These are phyloP conservation scores for Laburnicola sp. DNA, from an alignment of 2,329 filamentous ascomycete species.

Conservation along the genomic window DNA sequence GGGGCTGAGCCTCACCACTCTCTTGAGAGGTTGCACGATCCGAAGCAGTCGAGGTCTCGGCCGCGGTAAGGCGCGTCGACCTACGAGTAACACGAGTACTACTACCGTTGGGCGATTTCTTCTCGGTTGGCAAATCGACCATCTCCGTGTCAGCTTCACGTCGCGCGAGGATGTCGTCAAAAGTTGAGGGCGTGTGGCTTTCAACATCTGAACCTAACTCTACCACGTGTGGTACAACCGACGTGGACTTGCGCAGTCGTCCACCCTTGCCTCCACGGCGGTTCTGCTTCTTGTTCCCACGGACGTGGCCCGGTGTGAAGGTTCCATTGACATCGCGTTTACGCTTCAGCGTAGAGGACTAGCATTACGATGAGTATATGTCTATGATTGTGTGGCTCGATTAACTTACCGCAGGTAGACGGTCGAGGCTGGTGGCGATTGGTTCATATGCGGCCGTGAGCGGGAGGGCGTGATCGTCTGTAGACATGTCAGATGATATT, in stretches of 20 bases:
- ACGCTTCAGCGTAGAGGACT: background rate
- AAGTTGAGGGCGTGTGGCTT: background rate
- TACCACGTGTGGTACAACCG: background rate
- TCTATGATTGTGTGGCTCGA: too few species aligned
- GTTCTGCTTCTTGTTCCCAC: background rate
- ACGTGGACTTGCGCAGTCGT: background rate
- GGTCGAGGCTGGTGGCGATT: background rate
- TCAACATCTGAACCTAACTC: background rate
- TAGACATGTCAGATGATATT: background rate
- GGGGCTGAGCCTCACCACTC: background rate
- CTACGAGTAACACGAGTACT: too few species aligned
- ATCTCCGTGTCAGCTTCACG: background rate
- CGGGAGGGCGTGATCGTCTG: background rate
- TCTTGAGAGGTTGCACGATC: background rate
- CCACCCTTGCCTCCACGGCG: background rate
- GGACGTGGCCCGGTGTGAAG: background rate
- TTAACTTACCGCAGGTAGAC: slow-evolving; percentile 1
- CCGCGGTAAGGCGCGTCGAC: background rate
- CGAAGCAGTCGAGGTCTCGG: background rate
- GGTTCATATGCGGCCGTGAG: background rate
- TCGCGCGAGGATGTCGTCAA: background rate
- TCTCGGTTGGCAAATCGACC: background rate
- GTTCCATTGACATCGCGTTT: background rate
- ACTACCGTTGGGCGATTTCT: background rate
- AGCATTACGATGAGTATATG: background rate